Conservation (phyloP, 108 stramenopile genomes). For the Pseudonitzschia multiseries region DNA sequence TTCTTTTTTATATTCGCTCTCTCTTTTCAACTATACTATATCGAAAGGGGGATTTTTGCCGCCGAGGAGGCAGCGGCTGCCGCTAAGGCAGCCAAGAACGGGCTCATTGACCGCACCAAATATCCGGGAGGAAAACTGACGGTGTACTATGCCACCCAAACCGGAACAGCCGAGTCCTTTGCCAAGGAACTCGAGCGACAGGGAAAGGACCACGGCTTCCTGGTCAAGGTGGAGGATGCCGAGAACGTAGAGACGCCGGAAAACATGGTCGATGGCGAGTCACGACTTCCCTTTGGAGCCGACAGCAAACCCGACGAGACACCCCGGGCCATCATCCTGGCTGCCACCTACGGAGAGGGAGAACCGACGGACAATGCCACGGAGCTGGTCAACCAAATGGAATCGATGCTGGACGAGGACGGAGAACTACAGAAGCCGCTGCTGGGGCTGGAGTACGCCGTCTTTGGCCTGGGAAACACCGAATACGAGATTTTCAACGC, state of each 20-base stretch:
- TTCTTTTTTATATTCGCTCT: no score
- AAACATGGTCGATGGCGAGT: conserved; percentile 57
- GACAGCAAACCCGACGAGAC: conserved; percentile 39
- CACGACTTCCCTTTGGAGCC: conserved; percentile 7
- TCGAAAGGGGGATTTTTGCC: no score
- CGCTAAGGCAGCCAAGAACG: background rate
- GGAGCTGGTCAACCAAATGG: conserved; percentile 71
- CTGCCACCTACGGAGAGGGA: conserved; percentile 98
- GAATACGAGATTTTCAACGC: conserved; percentile 98
- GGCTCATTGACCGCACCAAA: conserved; percentile 26
- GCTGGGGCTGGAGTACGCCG: conserved; percentile 75
- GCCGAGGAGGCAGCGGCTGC: background rate
- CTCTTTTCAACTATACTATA: no score
- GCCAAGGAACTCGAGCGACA: conserved; percentile 85
- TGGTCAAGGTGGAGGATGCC: conserved; percentile 77
- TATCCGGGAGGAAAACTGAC: conserved; percentile 76
- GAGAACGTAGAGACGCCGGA: conserved; percentile 76
- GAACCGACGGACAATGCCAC: conserved; percentile 98
- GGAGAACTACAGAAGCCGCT: conserved; percentile 15
- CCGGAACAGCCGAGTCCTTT: conserved; percentile 97
- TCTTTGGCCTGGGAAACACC: conserved; percentile 97
- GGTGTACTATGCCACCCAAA: conserved; percentile 96
- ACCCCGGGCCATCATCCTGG: conserved; percentile 77
- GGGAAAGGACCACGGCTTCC: conserved; percentile 79
- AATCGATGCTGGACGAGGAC: conserved; percentile 20